A percentile compares a stretch with the other conserved stretches of the same genome.
Conservation (phyloP, 257 asterid species). For the Capsicum rhomboideum region DNA sequence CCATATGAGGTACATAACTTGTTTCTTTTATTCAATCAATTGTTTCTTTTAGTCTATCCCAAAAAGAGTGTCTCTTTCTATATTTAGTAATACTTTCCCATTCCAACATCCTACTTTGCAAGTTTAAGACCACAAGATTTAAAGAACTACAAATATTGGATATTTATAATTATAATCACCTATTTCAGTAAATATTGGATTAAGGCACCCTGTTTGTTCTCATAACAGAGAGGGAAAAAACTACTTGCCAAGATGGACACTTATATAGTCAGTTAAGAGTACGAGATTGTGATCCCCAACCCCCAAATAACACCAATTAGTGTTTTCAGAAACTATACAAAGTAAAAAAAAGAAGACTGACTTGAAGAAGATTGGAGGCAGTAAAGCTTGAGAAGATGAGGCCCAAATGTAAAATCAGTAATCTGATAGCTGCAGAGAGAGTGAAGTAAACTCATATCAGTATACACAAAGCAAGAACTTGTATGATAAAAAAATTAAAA, state of each 20-base stretch:
- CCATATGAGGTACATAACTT: no score
- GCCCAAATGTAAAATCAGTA: slow-evolving; percentile 63
- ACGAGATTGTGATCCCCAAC: no score
- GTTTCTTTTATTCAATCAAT: no score
- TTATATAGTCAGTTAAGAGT: no score
- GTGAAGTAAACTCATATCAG: neutral
- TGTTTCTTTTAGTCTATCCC: no score
- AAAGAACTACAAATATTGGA: no score
- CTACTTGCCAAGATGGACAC: no score
- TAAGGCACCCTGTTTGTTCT: neutral
- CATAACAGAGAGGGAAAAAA: neutral
- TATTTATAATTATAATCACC: neutral
- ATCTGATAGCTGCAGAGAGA: slow-evolving; percentile 58
- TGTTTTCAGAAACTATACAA: neutral
- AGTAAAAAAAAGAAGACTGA: slow-evolving; percentile 18
- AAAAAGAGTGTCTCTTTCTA: no score
- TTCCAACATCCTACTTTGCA: no score
- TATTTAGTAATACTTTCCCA: no score
- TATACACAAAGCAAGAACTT: neutral
- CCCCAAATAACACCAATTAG: neutral
- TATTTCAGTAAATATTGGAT: neutral
- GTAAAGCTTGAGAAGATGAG: slow-evolving; percentile 64
- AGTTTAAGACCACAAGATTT: no score
- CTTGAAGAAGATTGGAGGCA: slow-evolving; percentile 89
- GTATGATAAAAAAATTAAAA: neutral